Base-by-base conservation (phyloP, 139 green algal genomes). In the Edaphochlamys debaryana region DNA sequence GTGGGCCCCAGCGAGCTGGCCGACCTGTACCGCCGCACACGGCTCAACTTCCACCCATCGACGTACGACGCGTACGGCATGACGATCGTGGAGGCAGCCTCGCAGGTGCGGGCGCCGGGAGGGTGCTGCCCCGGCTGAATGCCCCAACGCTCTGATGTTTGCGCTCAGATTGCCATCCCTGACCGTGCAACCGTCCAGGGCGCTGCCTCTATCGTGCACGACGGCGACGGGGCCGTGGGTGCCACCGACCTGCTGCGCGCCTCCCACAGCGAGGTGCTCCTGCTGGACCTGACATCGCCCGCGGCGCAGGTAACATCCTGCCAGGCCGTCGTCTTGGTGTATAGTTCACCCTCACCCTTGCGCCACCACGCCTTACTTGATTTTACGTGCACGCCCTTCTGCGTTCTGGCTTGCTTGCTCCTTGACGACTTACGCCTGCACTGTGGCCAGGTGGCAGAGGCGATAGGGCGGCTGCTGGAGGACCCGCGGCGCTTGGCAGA, bases 31-130 rank as follows among this genome's bases (percentile, higher is more conserved):
- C 54, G 79, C 0, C 41, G 70, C 32, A 96, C 94, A 11, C 70
- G 87, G 41, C 92, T 98, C 27, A 98, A 98, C 79, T 74, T 98
- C 30, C 95, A 98, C 86, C 95, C 95, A 1, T 91, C 89, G 38
- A 84, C 88, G 67, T 40, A 94, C 79, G 90, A 95, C 66, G 91
- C 92, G 23, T 98, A 94, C 79, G 95, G 95, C 38, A 98, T 98
- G 95, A 98, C 95, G 0, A 87, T 98, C 13, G 91, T 98, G 9
- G 95, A 98, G 86, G 95, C 95, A 0, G 95, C 95, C 8, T 94
- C 92, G 2, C 95, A 98, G 79, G 89, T 91, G 60, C 48, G 79
- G n/a, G 34, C 50, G 23, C 37, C 48, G 68, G 6, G 67, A 52
- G 36, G 71, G 86, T 76, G n/a, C n/a, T n/a, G n/a, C n/a, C n/a